Evolutionary conservation across 495 filamentous ascomycete species (phyloP).

Genomic region (Tuber calosporum): DNA sequence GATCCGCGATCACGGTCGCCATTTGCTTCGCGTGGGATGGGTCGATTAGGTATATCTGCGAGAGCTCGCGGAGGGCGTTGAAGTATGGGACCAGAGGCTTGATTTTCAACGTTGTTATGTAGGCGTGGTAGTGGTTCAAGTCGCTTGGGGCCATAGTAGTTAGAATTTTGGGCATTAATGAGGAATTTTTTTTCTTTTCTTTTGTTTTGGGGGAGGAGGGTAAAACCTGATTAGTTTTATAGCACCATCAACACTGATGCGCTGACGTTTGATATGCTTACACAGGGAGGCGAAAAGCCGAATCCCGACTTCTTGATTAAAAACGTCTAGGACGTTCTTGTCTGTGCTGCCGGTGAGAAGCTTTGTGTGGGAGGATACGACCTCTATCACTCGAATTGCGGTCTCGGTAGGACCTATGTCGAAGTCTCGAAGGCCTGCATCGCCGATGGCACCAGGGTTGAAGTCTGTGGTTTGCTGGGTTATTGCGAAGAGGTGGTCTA

Average conservation of each 20-base stretch:
- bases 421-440: conserved; percentile 40
- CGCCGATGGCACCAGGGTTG: conserved; percentile 57
- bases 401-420: conserved; percentile 79
- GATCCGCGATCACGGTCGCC: conserved; percentile 88
- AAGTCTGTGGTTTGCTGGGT: conserved; percentile 82
- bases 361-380: conserved; percentile 77
- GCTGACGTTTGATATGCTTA: conserved; percentile 95
- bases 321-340: conserved; percentile 95
- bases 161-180: background rate
- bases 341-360: conserved; percentile 92
- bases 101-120: conserved; percentile 73
- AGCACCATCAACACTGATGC: conserved; percentile 81
- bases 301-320: conserved; percentile 94
- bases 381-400: conserved; percentile 69
- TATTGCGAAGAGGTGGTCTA: conserved; percentile 88
- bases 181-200: background rate
- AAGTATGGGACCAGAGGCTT: conserved; percentile 80
- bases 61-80: conserved; percentile 80
- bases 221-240: conserved; percentile 76
- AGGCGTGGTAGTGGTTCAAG: conserved; percentile 87
- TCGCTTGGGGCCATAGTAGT: conserved; percentile 51
- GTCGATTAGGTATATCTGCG: conserved; percentile 92
- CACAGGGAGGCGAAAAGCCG: conserved; percentile 82
- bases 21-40: conserved; percentile 84
- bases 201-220: background rate